Percentiles rank a stretch among this genome's conserved stretches.
Conservation (phyloP, 73 alveolate species). For the Durusdinium trenchii region DNA sequence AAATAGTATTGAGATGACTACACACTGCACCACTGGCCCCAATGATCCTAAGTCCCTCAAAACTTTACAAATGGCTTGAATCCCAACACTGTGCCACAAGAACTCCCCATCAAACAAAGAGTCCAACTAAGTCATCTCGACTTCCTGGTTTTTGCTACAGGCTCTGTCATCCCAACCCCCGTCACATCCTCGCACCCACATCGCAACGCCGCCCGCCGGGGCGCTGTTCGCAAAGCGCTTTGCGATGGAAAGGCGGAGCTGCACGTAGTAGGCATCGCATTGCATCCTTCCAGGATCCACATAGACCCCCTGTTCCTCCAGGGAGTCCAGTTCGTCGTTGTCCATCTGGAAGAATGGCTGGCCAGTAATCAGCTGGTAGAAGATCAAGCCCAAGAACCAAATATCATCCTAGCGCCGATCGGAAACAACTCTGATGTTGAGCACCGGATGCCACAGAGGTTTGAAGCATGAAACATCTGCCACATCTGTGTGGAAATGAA, state of each 20-base stretch:
- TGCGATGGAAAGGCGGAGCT: slow-evolving; percentile 68
- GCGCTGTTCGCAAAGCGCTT: slow-evolving; percentile 53
- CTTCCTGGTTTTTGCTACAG: no score
- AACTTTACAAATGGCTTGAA: no score
- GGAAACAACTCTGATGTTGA: no score
- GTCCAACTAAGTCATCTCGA: no score
- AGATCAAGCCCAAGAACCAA: slow-evolving; percentile 71
- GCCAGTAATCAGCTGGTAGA: slow-evolving; percentile 67
- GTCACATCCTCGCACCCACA: no score
- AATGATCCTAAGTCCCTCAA: no score
- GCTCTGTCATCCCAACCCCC: no score
- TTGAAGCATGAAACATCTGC: not conserved
- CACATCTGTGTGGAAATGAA: not conserved
- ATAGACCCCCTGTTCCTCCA: slow-evolving; percentile 55
- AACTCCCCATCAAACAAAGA: no score
- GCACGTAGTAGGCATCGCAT: slow-evolving; percentile 63
- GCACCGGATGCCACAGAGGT: no score
- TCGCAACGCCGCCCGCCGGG: not conserved
- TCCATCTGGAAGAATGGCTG: slow-evolving; percentile 63
- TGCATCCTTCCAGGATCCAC: slow-evolving; percentile 67
- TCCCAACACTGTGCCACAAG: no score
- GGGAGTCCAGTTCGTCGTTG: slow-evolving; percentile 49
- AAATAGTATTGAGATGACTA: no score
- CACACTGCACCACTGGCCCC: no score
- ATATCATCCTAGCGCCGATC: slow-evolving; percentile 38